Evolutionary conservation across 2,329 filamentous ascomycete species (phyloP).

Genomic region (Aquanectria penicillioides): DNA sequence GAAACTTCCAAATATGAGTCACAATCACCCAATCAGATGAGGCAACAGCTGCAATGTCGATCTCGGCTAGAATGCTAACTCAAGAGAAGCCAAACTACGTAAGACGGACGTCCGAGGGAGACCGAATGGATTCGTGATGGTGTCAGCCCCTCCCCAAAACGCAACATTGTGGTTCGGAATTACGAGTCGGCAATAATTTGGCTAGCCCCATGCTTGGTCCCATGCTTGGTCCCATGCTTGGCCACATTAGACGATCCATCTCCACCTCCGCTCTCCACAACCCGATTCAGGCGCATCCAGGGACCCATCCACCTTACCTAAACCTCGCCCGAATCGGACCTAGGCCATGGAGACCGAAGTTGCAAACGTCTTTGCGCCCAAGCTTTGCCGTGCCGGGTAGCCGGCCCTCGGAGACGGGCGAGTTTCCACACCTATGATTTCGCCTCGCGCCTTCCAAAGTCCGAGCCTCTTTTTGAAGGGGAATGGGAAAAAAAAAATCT

Average conservation of each 20-base stretch:
- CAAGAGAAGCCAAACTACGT: not conserved
- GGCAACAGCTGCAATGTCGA: no score
- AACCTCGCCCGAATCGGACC: conserved; percentile 12
- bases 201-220: not conserved
- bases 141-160: no score
- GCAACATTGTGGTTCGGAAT: conserved; percentile 23
- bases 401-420: conserved; percentile 28
- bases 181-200: conserved; percentile 36
- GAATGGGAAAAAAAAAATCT: conserved; percentile 1
- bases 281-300: conserved; percentile 2
- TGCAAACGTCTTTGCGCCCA: conserved; percentile 20
- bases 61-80: no score
- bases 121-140: not conserved
- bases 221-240: not conserved
- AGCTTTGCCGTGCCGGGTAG: conserved; percentile 21
- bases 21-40: no score
- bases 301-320: conserved; percentile 8
- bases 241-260: conserved; percentile 7
- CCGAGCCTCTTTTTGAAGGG: not conserved
- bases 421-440: not conserved
- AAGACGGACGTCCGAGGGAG: conserved; percentile 10
- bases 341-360: conserved; percentile 20
- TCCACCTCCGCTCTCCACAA: conserved; percentile 29
- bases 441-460: conserved; percentile 1
- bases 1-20: no score